A percentile compares a stretch with the other conserved stretches of the same genome.
Evolutionary conservation across 1,284 basidiomycete species (phyloP).

Genomic region (Agaricales sp.): DNA sequence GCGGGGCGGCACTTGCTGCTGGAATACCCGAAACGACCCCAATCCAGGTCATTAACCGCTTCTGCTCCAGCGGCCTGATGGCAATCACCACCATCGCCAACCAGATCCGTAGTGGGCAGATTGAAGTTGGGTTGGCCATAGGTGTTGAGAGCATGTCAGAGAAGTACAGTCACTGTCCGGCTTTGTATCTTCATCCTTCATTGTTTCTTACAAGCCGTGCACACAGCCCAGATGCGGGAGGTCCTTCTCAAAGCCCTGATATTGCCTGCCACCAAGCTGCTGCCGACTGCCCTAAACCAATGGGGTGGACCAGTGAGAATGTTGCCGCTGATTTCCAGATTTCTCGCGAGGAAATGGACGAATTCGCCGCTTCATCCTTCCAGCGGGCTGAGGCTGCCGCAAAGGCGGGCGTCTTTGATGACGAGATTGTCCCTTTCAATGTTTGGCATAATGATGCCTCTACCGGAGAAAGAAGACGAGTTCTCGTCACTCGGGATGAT

Average conservation of each 20-base stretch:
- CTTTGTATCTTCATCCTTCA: neutral
- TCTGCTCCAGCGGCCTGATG: constrained; percentile 74
- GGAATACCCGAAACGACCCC: constrained; percentile 75
- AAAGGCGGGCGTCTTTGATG: constrained; percentile 57
- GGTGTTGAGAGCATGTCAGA: constrained; percentile 81
- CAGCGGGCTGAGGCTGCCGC: constrained; percentile 65
- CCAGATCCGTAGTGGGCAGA: constrained; percentile 73
- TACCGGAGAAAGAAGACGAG: constrained; percentile 43
- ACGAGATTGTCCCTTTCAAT: constrained; percentile 78
- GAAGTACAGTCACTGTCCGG: constrained; percentile 34
- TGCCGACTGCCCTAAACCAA: constrained; percentile 55
- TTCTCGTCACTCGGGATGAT: constrained; percentile 67
- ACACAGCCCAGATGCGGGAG: constrained; percentile 55
- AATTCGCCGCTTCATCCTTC: constrained; percentile 71
- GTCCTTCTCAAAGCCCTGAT: constrained; percentile 48
- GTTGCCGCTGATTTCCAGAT: constrained; percentile 75
- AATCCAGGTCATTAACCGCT: constrained; percentile 68
- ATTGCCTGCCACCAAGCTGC: constrained; percentile 40
- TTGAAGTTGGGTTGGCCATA: constrained; percentile 76
- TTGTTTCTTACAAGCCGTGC: constrained; percentile 2
- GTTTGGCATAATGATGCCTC: constrained; percentile 45
- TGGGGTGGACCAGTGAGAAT: constrained; percentile 86
- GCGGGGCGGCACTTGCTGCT: constrained; percentile 69
- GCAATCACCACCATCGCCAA: constrained; percentile 69
- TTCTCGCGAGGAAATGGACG: constrained; percentile 78